A percentile compares a stretch with the other conserved stretches of the same genome.
Evolutionary conservation across 768 basidiomycete genomes (phyloP).

Genomic region (Pisolithus microcarpus): DNA sequence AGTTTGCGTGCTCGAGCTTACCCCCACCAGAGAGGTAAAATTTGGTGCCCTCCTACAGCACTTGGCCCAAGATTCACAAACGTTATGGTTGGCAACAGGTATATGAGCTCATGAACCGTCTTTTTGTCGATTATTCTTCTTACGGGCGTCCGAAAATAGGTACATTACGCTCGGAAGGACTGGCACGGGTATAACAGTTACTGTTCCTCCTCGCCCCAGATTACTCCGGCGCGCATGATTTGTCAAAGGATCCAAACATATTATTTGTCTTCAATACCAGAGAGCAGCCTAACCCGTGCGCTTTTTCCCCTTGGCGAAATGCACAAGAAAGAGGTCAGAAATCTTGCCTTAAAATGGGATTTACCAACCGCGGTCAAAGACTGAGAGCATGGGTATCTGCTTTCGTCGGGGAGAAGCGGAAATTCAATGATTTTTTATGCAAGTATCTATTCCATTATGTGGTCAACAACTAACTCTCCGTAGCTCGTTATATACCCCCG

Average conservation of each 20-base stretch:
- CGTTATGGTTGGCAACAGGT: constrained; percentile 80
- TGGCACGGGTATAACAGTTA: constrained; percentile 31
- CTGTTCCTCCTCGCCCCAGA: constrained; percentile 34
- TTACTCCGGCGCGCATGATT: constrained; percentile 51
- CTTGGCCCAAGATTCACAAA: constrained; percentile 35
- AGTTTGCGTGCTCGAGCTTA: not conserved
- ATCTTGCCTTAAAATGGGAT: constrained; percentile 52
- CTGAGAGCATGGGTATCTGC: constrained; percentile 93
- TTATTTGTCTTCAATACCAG: constrained; percentile 75
- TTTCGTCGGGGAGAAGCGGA: constrained; percentile 81
- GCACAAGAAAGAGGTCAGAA: constrained; percentile 65
- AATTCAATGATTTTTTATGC: constrained; percentile 72
- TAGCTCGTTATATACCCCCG: constrained; percentile 72
- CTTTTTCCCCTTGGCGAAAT: constrained; percentile 71
- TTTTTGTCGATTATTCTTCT: not conserved
- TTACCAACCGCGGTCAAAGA: constrained; percentile 68
- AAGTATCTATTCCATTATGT: constrained; percentile 15
- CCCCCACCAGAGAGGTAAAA: constrained; percentile 67
- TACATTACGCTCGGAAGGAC: constrained; percentile 76
- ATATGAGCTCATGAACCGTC: not conserved
- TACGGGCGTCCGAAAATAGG: constrained; percentile 34
- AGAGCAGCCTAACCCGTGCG: constrained; percentile 55
- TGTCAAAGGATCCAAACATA: constrained; percentile 86
- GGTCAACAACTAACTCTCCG: not conserved
- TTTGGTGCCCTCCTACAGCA: constrained; percentile 76